Base-by-base conservation (phyloP, 116 monocot species). In the Zostera marina region DNA sequence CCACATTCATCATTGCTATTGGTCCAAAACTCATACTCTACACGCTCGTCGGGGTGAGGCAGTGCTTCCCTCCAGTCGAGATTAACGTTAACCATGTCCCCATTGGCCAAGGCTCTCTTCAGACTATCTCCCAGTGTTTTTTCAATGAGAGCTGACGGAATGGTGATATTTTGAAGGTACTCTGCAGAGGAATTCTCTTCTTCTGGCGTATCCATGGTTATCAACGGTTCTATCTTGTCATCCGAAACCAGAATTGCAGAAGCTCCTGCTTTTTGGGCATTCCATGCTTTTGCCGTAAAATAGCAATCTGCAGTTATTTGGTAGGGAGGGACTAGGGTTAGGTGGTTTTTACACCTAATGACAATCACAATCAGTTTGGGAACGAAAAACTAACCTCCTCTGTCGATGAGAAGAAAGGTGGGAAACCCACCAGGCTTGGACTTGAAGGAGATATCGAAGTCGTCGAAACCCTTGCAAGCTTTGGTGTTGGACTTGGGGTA, bases 1-100 rank as follows among this genome's bases (percentile, higher is more conserved):
- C 91, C 91, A 44, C 91, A 91, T 56, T 91, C 85, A 26, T 91
- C 91, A 44, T 91, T 91, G 77, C 85, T 91, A 24, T 82, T 91
- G 8, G 91, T 91, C 91, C 91, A 91, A 7, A 91, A 64, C 66
- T 91, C 85, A 39, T 91, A 91, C 61, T 91, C 91, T 1, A 91
- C 91, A 16, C 91, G 56, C 53, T 79, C 73, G 42, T 91, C 91
- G 0, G 91, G 91, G 56, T 91, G 79, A 16, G 91, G 91, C 82
- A 91, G 73, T 14, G 91, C 77, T 39, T 91, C 91, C 5, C 77
- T 66, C 91, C 91, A 91, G 66, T 91, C 91, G 20, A 91, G 56
- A 22, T 74, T 79, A 21, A 91, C 72, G 10, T 80, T 68, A 41
- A 91, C 73, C 32, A 32, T 32, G 32, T 32, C 32, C 5, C 32